Base-by-base conservation (phyloP, 768 basidiomycete species). In the Leucocoprinus sp. region DNA sequence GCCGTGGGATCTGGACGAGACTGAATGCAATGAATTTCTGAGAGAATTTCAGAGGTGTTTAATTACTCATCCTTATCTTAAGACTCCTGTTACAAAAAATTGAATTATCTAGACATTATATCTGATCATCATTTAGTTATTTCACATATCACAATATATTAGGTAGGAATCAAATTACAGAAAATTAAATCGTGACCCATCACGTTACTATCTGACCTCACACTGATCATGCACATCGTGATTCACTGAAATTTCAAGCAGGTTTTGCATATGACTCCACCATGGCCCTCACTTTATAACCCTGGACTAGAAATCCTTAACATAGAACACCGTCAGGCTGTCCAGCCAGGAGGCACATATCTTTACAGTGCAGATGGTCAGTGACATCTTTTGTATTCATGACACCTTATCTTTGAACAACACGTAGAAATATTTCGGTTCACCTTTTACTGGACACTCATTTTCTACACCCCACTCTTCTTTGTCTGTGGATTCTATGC, bases 251-350 rank as follows among this genome's bases (percentile, higher is more conserved):
- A 3, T 14, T 31, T 3, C 9, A 8, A 14, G 24, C 37, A 12
- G 3, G 40, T 46, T 37, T 34, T 28, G 11, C 40, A 37, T 8
- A 48, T 35, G 8, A 60, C 62, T 27, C 64, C 67, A 17, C 37
- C 64, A 33, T 75, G 75, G 75, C 74, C 75, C 3, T 72, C 72
- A 1, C 62, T 77, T 22, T 77, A 77, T 49, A 63, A 69, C 42
- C 74, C 71, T 15, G 66, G 69, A 15, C 37, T 73, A n/a, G 75
- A 77, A 52, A 65, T 75, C 12, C 59, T 73, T 18, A 59, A 68
- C 48, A 70, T 75, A 33, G 54, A 62, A 18, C 65, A 72, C 50
- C 54, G 57, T 8, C 54, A 57, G 29, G 63, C 72, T 5, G 61
- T 60, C 8, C 72, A 72, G 50, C 60, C 61, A 26, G 62, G 59